A percentile compares a stretch with the other conserved stretches of the same genome.
phyloP scores from a whole-genome alignment of 148 eudicot genomes.

The Drosera capensis region DNA sequence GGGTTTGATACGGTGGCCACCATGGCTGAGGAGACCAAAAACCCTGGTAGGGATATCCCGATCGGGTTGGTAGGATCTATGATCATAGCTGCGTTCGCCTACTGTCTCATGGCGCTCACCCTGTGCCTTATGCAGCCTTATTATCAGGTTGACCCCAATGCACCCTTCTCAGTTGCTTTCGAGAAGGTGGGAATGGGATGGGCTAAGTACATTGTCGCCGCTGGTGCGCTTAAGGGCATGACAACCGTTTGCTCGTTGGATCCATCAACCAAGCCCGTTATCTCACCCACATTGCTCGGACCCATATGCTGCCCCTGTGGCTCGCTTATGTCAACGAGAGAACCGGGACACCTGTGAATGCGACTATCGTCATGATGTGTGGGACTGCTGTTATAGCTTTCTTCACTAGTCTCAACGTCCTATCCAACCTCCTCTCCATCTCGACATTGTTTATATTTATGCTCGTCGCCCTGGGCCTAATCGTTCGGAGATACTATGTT shows the following conservation, averaged over 20 bases:
- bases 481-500: slow-evolving; percentile 36
- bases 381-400: slow-evolving; percentile 25
- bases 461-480: slow-evolving; percentile 32
- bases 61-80: slow-evolving; percentile 41
- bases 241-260: slow-evolving; percentile 28
- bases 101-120: slow-evolving; percentile 21
- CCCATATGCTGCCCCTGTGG: slow-evolving; percentile 38
- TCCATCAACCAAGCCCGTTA: slow-evolving; percentile 35
- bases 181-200: slow-evolving; percentile 29
- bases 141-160: slow-evolving; percentile 17
- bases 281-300: slow-evolving; percentile 42
- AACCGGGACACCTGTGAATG: slow-evolving; percentile 39
- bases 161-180: slow-evolving; percentile 39
- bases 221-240: slow-evolving; percentile 43
- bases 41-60: slow-evolving; percentile 38
- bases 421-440: slow-evolving; percentile 42
- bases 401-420: slow-evolving; percentile 22
- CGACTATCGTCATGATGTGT: slow-evolving; percentile 24
- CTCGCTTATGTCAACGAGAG: slow-evolving; percentile 21
- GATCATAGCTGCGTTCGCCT: slow-evolving; percentile 11
- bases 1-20: slow-evolving; percentile 52
- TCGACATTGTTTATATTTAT: slow-evolving; percentile 37
- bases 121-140: slow-evolving; percentile 43
- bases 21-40: slow-evolving; percentile 43
- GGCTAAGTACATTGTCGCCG: slow-evolving; percentile 37